These are phyloP conservation scores for Coemansia sp. DNA, from an alignment of 192 early-diverging fungal species.

Conservation along the genomic window DNA sequence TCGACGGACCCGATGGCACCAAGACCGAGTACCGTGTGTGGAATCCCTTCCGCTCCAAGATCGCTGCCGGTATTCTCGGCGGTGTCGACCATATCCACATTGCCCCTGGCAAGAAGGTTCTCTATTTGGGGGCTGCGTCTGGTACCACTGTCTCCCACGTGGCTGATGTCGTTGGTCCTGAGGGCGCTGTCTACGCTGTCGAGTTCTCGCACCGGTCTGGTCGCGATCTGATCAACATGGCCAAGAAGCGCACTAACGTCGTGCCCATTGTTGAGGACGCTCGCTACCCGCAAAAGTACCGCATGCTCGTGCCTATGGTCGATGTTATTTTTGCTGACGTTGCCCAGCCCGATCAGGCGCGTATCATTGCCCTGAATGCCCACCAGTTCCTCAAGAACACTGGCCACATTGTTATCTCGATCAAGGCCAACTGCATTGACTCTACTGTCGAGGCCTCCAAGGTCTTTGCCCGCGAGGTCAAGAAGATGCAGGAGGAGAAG, in stretches of 20 bases:
- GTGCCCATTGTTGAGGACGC: slow-evolving; percentile 99
- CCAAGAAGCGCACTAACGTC: slow-evolving; percentile 99
- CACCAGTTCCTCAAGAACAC: slow-evolving; percentile 97
- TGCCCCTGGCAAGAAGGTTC: slow-evolving; percentile 91
- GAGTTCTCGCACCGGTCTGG: slow-evolving; percentile 99
- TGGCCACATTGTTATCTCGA: slow-evolving; percentile 97
- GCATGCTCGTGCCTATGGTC: slow-evolving; percentile 98
- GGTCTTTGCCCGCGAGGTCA: slow-evolving; percentile 96
- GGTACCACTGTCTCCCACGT: slow-evolving; percentile 97
- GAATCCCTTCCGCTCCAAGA: slow-evolving; percentile 99
- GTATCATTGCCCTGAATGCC: slow-evolving; percentile 96
- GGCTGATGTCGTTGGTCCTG: slow-evolving; percentile 93
- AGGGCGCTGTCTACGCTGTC: slow-evolving; percentile 97
- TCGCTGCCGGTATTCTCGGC: slow-evolving; percentile 95
- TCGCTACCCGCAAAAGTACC: slow-evolving; percentile 99
- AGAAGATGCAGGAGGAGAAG: slow-evolving; percentile 85
- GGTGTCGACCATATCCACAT: slow-evolving; percentile 96
- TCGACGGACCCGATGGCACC: slow-evolving; percentile 91
- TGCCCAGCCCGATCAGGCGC: slow-evolving; percentile 99
- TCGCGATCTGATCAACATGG: slow-evolving; percentile 99
- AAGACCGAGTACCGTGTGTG: slow-evolving; percentile 99
- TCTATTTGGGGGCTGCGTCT: slow-evolving; percentile 94
- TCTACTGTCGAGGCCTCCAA: slow-evolving; percentile 95
- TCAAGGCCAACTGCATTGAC: slow-evolving; percentile 99
- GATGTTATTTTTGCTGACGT: slow-evolving; percentile 99